phyloP scores from a whole-genome alignment of 2,329 filamentous ascomycete genomes.

The Volutella citrinella region DNA sequence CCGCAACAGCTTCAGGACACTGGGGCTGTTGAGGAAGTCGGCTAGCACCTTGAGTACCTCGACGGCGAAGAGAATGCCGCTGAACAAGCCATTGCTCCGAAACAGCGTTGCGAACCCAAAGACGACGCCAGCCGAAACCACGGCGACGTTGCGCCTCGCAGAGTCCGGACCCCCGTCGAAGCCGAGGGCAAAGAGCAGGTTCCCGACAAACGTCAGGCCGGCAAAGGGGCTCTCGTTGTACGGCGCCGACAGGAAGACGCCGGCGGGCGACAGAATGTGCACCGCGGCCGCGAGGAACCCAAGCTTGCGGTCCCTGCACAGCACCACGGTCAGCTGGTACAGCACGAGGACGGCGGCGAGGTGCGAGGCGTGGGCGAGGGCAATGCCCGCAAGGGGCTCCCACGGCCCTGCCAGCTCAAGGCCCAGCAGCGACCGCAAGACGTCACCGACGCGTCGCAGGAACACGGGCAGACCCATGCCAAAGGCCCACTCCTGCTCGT shows the following conservation, averaged over 20 bases:
- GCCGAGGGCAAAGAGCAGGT: constrained; percentile 62
- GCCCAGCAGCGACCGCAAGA: constrained; percentile 11
- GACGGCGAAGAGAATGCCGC: constrained; percentile 71
- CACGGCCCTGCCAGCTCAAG: constrained; percentile 13
- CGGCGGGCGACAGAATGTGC: constrained; percentile 83
- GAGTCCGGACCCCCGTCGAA: constrained; percentile 23
- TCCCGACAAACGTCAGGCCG: constrained; percentile 71
- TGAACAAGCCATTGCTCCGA: constrained; percentile 83
- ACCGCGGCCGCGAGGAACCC: constrained; percentile 69
- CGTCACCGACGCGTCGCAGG: constrained; percentile 33
- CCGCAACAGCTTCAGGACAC: constrained; percentile 43
- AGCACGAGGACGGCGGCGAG: constrained; percentile 71
- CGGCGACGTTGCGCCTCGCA: constrained; percentile 41
- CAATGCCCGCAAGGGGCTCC: constrained; percentile 56
- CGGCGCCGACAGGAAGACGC: constrained; percentile 83
- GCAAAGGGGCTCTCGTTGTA: constrained; percentile 82
- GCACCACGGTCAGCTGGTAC: constrained; percentile 59
- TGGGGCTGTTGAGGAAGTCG: constrained; percentile 23
- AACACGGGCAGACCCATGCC: constrained; percentile 47
- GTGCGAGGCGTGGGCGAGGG: constrained; percentile 72
- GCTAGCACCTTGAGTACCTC: constrained; percentile 45
- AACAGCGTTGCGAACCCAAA: constrained; percentile 74
- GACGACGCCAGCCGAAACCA: constrained; percentile 60
- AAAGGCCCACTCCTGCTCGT: constrained; percentile 87
- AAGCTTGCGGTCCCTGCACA: constrained; percentile 52